These are phyloP conservation scores for Diospyros lotus DNA, from an alignment of 148 eudicot species.

Conservation along the genomic window DNA sequence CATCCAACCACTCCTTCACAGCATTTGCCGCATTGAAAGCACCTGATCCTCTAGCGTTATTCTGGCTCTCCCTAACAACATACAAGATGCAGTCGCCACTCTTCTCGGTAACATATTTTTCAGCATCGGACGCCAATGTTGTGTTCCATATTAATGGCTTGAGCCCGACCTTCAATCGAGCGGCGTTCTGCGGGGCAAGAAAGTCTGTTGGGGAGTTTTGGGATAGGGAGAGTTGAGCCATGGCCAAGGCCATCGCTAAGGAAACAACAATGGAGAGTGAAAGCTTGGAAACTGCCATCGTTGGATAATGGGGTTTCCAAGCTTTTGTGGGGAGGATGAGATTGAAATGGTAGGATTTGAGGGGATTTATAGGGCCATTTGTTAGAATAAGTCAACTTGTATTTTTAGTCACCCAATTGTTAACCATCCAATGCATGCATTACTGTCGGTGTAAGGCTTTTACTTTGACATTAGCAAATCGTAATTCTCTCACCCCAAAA, in stretches of 20 bases:
- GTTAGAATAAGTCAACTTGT: too few relatives aligned
- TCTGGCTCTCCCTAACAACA: conserved; percentile 11
- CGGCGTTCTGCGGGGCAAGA: conserved; percentile 39
- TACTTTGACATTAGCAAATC: too few relatives aligned
- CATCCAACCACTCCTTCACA: conserved; percentile 33
- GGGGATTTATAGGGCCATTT: too few relatives aligned
- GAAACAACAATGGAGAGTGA: background rate
- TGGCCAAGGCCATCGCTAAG: conserved; percentile 10
- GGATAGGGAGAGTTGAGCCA: conserved; percentile 8
- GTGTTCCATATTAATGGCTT: conserved; percentile 38
- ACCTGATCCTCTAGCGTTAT: conserved; percentile 22
- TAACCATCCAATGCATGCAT: too few relatives aligned
- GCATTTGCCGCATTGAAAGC: conserved; percentile 26
- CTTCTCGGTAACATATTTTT: conserved; percentile 30
- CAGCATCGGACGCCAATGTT: conserved; percentile 38
- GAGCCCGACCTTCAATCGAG: conserved; percentile 27
- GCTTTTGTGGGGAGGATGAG: too few relatives aligned
- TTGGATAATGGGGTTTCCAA: too few relatives aligned
- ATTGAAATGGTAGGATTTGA: too few relatives aligned
- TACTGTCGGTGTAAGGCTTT: too few relatives aligned
- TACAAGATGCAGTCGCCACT: conserved; percentile 31
- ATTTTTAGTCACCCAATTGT: too few relatives aligned
- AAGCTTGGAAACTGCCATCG: background rate
- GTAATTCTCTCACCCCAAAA: too few relatives aligned
- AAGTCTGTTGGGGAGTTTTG: conserved; percentile 24